Percentiles rank a stretch among this genome's conserved stretches.
These are phyloP conservation scores for Lagerstroemia speciosa DNA, from an alignment of 345 rosid genomes.

Conservation along the genomic window DNA sequence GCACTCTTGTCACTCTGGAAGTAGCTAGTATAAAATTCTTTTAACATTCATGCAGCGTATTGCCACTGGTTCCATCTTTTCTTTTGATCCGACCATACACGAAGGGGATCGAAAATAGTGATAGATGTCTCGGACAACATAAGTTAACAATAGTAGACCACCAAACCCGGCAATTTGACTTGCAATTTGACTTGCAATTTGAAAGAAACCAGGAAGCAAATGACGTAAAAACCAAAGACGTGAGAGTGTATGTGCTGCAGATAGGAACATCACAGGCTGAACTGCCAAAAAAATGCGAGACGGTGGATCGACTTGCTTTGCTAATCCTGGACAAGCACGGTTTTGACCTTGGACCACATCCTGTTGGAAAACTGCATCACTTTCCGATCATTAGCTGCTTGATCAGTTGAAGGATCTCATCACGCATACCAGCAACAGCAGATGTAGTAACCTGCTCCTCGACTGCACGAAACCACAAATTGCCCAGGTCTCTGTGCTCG, in stretches of 20 bases:
- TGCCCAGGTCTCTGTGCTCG: conserved; percentile 19
- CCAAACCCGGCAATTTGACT: too few species aligned
- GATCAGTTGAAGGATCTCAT: conserved; percentile 50
- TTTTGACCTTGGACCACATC: too few species aligned
- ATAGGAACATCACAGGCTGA: too few species aligned
- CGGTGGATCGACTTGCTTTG: neutral
- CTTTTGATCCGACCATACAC: too few species aligned
- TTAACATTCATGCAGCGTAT: neutral
- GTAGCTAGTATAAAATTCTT: neutral
- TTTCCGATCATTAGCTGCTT: conserved; percentile 27
- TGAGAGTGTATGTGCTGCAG: neutral
- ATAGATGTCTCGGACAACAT: too few species aligned
- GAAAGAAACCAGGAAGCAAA: too few species aligned
- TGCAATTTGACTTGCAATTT: too few species aligned
- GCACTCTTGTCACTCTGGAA: neutral
- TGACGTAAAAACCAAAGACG: neutral
- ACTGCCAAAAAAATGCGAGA: neutral
- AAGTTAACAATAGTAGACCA: too few species aligned
- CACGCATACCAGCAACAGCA: conserved; percentile 36
- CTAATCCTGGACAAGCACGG: too few species aligned
- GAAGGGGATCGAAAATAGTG: too few species aligned
- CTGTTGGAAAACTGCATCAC: neutral
- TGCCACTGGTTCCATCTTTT: neutral
- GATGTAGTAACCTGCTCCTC: conserved; percentile 47
- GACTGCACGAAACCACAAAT: conserved; percentile 55